phyloP scores from a whole-genome alignment of 305 asterid genomes.

The Fraxinus xanthoxyloides region DNA sequence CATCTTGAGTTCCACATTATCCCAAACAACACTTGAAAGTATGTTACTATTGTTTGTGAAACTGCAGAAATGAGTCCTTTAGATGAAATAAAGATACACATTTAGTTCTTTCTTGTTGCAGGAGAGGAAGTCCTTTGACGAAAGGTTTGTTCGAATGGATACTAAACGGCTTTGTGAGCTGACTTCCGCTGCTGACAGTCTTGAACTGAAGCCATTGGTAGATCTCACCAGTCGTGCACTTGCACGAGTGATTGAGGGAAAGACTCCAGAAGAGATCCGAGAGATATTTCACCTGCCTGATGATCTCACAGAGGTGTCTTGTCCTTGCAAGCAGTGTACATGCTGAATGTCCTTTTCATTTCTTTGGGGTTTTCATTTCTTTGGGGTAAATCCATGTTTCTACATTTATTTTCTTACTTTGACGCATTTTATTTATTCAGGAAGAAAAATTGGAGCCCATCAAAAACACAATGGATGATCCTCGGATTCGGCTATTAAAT shows the following conservation, averaged over 20 bases:
- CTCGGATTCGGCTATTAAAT: slow-evolving; percentile 86
- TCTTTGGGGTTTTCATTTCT: slow-evolving; percentile 24
- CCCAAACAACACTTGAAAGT: neutral
- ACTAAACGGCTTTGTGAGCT: slow-evolving; percentile 84
- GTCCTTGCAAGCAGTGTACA: slow-evolving; percentile 61
- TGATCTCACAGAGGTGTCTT: slow-evolving; percentile 94
- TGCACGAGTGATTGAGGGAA: slow-evolving; percentile 93
- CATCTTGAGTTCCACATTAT: neutral
- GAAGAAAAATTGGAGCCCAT: slow-evolving; percentile 98
- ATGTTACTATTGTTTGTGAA: neutral
- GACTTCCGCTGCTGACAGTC: slow-evolving; percentile 96
- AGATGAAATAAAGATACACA: neutral
- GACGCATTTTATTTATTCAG: slow-evolving; percentile 41
- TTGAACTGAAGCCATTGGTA: slow-evolving; percentile 83
- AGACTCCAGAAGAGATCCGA: slow-evolving; percentile 86
- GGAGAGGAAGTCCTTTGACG: slow-evolving; percentile 95
- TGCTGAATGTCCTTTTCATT: slow-evolving; percentile 42
- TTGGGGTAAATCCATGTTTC: slow-evolving; percentile 18
- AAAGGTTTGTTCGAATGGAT: slow-evolving; percentile 82
- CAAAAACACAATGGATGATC: slow-evolving; percentile 88
- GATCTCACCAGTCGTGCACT: slow-evolving; percentile 97
- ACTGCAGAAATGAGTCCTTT: neutral
- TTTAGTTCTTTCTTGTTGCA: slow-evolving; percentile 30
- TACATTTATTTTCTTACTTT: slow-evolving; percentile 25
- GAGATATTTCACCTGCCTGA: slow-evolving; percentile 93